Evolutionary conservation across 441 rosid genomes (phyloP).

Genomic region (Hura crepitans): DNA sequence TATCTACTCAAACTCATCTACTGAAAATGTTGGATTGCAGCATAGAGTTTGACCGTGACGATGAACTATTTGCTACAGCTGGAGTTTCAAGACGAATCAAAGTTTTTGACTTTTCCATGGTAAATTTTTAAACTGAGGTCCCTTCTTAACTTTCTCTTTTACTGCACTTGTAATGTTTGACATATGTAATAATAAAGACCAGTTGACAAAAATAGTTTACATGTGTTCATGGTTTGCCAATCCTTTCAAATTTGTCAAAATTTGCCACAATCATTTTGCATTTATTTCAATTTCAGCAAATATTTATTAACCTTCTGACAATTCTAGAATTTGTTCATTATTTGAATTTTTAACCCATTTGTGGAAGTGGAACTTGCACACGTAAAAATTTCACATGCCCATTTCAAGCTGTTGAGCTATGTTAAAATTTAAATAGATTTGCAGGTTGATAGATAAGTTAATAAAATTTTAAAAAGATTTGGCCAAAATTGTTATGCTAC

Average conservation of each 20-base stretch:
- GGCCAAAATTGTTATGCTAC: neutral
- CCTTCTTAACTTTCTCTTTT: slow-evolving; percentile 13
- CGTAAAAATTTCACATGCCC: neutral
- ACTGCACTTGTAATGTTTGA: slow-evolving; percentile 9
- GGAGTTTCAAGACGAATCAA: slow-evolving; percentile 96
- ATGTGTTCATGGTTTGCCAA: neutral
- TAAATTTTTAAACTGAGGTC: slow-evolving; percentile 35
- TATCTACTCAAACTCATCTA: slow-evolving; percentile 8
- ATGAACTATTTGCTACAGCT: slow-evolving; percentile 94
- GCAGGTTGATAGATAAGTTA: neutral
- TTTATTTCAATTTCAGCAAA: no score
- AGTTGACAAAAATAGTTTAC: neutral
- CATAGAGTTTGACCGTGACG: slow-evolving; percentile 96
- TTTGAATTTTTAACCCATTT: neutral
- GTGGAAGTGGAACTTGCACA: no score
- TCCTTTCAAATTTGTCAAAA: neutral
- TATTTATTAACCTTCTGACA: neutral
- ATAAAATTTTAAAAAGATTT: neutral
- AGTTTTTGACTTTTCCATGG: slow-evolving; percentile 89
- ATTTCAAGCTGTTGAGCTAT: neutral
- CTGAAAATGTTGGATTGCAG: slow-evolving; percentile 43
- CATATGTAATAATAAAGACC: neutral
- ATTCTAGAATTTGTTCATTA: neutral
- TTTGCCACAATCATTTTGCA: no score
- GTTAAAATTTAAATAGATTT: neutral